Evolutionary conservation across 257 asterid genomes (phyloP).

Genomic region (Solanum etuberosum): DNA sequence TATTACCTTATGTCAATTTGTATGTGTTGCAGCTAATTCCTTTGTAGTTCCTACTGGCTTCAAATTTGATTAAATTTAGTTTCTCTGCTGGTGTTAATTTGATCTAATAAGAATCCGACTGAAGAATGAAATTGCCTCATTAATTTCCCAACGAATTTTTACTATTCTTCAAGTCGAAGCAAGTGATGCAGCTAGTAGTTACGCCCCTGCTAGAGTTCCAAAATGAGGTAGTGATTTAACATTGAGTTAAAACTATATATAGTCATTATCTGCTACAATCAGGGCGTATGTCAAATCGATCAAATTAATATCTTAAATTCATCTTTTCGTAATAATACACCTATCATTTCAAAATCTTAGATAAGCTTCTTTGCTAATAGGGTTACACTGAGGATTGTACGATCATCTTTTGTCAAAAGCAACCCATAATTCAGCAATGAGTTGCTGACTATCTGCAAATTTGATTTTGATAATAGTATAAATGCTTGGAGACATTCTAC

Average conservation of each 20-base stretch:
- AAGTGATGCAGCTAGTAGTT: not conserved
- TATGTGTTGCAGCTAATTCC: not conserved
- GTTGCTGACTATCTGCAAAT: not conserved
- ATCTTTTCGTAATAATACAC: no score
- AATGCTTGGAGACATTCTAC: no score
- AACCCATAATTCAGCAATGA: not conserved
- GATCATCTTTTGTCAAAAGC: not conserved
- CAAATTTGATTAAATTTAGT: not conserved
- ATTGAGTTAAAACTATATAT: not conserved
- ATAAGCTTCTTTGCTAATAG: not conserved
- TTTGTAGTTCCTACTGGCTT: not conserved
- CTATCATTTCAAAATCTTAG: no score
- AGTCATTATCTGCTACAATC: no score
- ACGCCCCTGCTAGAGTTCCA: not conserved
- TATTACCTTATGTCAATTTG: no score
- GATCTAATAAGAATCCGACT: not conserved
- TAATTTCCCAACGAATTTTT: not conserved
- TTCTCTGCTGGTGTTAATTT: not conserved
- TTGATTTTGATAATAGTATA: no score
- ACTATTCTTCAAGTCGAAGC: no score
- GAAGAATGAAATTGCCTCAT: not conserved
- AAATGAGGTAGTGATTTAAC: not conserved
- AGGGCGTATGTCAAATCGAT: no score
- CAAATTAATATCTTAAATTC: no score
- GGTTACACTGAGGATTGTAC: not conserved